Evolutionary conservation across 2,329 filamentous ascomycete species (phyloP).

Genomic region (Dactylellina sp.): DNA sequence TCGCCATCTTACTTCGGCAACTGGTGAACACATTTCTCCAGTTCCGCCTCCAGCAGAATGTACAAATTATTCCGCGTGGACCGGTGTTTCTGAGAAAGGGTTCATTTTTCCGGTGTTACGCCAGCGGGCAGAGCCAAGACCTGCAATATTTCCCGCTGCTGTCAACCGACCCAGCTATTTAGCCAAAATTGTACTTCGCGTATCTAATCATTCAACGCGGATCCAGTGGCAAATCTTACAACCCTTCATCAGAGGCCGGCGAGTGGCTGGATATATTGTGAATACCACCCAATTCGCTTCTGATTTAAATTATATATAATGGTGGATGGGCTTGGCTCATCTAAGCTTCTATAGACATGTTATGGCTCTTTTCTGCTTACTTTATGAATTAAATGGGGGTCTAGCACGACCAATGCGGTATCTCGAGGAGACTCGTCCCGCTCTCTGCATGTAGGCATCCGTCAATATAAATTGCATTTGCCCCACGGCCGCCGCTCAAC

Average conservation of each 20-base stretch:
- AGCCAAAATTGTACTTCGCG: not conserved
- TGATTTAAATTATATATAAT: no score
- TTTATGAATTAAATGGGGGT: not conserved
- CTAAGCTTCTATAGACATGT: no score
- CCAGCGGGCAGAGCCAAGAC: not conserved
- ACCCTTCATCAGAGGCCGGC: not conserved
- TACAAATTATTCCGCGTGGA: constrained; percentile 5
- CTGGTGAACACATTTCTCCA: constrained; percentile 21
- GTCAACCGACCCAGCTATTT: not conserved
- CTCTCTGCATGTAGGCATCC: not conserved
- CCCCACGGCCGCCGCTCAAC: constrained; percentile 20
- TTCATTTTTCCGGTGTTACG: constrained; percentile 15
- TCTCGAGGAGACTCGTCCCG: not conserved
- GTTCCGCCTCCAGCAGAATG: not conserved
- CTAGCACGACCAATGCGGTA: not conserved
- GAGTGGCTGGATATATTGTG: not conserved
- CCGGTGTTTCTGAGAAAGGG: not conserved
- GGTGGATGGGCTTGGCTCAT: no score
- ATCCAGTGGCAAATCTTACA: constrained; percentile 9
- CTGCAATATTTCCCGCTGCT: constrained; percentile 2
- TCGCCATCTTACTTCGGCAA: constrained; percentile 25
- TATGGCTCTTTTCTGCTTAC: no score
- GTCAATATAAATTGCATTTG: not conserved
- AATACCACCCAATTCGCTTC: no score
- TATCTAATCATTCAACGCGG: not conserved